Evolutionary conservation across 2,329 filamentous ascomycete species (phyloP).

Genomic region (Xylariaceae sp.): DNA sequence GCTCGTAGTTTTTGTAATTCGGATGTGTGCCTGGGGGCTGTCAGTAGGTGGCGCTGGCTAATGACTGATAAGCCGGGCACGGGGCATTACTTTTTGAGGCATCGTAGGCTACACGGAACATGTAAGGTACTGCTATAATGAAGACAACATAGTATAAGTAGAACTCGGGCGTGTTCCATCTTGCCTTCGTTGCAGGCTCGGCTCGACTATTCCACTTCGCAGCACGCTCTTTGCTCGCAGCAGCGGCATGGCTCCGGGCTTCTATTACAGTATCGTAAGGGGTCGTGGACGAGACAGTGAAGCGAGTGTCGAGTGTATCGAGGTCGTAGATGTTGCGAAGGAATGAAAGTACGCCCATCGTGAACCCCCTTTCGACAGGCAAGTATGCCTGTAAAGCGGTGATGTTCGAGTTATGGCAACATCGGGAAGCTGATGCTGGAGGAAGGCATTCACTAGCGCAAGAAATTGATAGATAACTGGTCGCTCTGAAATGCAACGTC

Average conservation of each 20-base stretch:
- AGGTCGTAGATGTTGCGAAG: slow-evolving; percentile 54
- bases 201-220: slow-evolving; percentile 41
- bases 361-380: slow-evolving; percentile 17
- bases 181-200: slow-evolving; percentile 47
- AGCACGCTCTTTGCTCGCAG: slow-evolving; percentile 36
- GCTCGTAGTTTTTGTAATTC: slow-evolving; percentile 68
- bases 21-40: slow-evolving; percentile 64
- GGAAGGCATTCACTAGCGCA: neutral
- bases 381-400: slow-evolving; percentile 15
- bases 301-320: slow-evolving; percentile 55
- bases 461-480: neutral
- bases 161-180: slow-evolving; percentile 86
- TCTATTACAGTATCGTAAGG: slow-evolving; percentile 57
- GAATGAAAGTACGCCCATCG: slow-evolving; percentile 37
- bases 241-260: slow-evolving; percentile 39
- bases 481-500: neutral
- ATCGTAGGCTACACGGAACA: slow-evolving; percentile 86
- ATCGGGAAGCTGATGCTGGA: slow-evolving; percentile 9
- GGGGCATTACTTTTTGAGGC: slow-evolving; percentile 66
- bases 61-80: neutral
- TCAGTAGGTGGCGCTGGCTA: slow-evolving; percentile 6
- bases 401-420: slow-evolving; percentile 11
- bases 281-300: slow-evolving; percentile 64
- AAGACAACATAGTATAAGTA: slow-evolving; percentile 72
- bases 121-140: slow-evolving; percentile 62